Conservation (phyloP, 2,329 filamentous ascomycete genomes). For the Byssothecium circinans region DNA sequence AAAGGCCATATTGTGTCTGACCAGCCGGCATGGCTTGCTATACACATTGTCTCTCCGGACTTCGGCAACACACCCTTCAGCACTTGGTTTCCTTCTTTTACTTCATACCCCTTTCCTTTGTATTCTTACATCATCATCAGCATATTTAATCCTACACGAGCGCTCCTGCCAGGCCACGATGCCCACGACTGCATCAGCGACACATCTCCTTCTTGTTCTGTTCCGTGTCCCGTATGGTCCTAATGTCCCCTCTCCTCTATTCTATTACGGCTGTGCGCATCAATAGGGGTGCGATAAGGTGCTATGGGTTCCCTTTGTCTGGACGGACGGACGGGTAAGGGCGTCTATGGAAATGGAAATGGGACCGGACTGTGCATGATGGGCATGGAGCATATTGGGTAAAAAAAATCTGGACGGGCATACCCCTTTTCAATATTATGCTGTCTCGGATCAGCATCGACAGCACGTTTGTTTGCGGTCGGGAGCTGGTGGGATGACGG, state of each 20-base stretch:
- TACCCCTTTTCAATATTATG: constrained; percentile 27
- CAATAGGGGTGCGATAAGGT: constrained; percentile 21
- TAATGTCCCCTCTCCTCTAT: constrained; percentile 16
- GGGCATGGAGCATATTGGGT: constrained; percentile 35
- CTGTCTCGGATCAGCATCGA: constrained; percentile 14
- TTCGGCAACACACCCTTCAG: neutral
- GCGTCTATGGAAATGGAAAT: neutral
- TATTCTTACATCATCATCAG: constrained; percentile 14
- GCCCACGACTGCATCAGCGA: constrained; percentile 31
- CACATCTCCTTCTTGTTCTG: constrained; percentile 14
- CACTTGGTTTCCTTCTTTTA: neutral
- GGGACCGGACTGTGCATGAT: constrained; percentile 25
- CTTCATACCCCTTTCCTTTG: neutral
- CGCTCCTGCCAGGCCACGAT: constrained; percentile 23
- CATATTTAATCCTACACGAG: constrained; percentile 33
- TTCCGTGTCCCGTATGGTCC: constrained; percentile 17
- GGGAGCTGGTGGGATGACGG: constrained; percentile 6
- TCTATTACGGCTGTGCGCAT: constrained; percentile 12
- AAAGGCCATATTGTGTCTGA: constrained; percentile 17
- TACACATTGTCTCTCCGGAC: neutral
- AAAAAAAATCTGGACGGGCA: constrained; percentile 21
- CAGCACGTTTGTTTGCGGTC: neutral
- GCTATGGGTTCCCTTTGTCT: constrained; percentile 18
- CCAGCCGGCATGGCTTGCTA: constrained; percentile 3
- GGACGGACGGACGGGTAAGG: constrained; percentile 7